Base-by-base conservation (phyloP, 2,329 filamentous ascomycete species). In the Seiridium unicorne region DNA sequence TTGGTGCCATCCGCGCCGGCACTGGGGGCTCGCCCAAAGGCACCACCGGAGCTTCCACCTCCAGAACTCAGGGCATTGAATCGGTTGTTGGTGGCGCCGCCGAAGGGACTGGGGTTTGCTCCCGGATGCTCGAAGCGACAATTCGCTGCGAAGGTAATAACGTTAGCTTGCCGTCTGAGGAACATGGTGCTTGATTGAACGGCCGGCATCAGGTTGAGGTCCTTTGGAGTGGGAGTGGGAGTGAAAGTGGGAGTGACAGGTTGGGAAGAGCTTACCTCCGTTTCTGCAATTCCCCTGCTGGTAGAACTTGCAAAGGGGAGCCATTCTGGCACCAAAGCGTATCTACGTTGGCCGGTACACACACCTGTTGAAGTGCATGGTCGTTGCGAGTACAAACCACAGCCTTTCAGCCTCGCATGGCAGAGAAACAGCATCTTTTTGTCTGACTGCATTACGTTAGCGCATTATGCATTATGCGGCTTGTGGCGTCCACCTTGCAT, bases 251-350 rank as follows among this genome's bases (percentile, higher is more conserved):
- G 34, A 31, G 42, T 6, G 7, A 34, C 8, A 38, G 42, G 10
- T n/a, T 13, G 8, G 36, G 11, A 46, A 49, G 11, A 61, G 18
- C 79, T 64, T 77, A 88, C 87, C 79, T 75, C 88, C 88, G 70
- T 83, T 86, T 68, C 77, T 84, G 78, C 89, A 92, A 63, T 79
- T 80, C 48, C 88, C 88, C 70, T 87, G 81, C 70, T 83, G 81
- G 69, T 81, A 92, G 72, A 84, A 91, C 64, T 74, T 81, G 78
- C 89, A 92, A 59, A 89, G 70, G 36, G 70, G 70, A 51, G 70
- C 68, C 79, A 80, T 72, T n/a, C 36, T 53, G 46, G 60, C 48
- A 42, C 8, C 55, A 38, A 34, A 35, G 40, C 13, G 18, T 55
- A 5, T 31, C 9, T 55, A 10, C n/a, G 9, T 18, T 7, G 35